Conservation (phyloP, 2,329 filamentous ascomycete genomes). For the Aspergillus flavus region DNA sequence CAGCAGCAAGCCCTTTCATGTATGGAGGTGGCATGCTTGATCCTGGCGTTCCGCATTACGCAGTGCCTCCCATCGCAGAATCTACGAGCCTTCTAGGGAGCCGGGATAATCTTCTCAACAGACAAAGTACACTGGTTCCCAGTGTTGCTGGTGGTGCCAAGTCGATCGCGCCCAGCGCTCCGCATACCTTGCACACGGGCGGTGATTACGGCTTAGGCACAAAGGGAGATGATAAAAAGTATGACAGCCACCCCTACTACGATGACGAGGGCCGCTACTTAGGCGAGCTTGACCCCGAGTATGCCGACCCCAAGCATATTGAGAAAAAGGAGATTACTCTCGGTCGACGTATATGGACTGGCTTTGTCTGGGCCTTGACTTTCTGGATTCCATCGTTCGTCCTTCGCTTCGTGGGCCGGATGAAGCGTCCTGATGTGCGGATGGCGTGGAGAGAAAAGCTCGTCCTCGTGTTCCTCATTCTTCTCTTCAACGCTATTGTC, state of each 20-base stretch:
- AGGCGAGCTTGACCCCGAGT: constrained; percentile 73
- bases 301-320: constrained; percentile 75
- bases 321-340: constrained; percentile 67
- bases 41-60: constrained; percentile 68
- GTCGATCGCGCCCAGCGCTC: constrained; percentile 51
- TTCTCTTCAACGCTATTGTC: constrained; percentile 76
- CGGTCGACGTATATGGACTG: constrained; percentile 76
- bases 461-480: constrained; percentile 77
- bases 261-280: constrained; percentile 68
- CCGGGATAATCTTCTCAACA: constrained; percentile 63
- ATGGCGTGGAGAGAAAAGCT: constrained; percentile 98
- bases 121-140: constrained; percentile 53
- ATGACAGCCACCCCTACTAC: constrained; percentile 70
- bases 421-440: constrained; percentile 95
- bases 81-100: constrained; percentile 67
- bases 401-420: constrained; percentile 80
- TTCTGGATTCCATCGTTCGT: constrained; percentile 92
- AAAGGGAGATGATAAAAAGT: constrained; percentile 79
- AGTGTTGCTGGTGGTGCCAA: constrained; percentile 56
- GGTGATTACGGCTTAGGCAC: constrained; percentile 88
- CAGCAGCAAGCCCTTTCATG: constrained; percentile 48
- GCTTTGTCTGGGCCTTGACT: constrained; percentile 79
- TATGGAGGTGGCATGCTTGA: constrained; percentile 66
- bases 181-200: constrained; percentile 60
- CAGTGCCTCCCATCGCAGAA: constrained; percentile 59